phyloP scores from a whole-genome alignment of 2,329 filamentous ascomycete genomes.

The Diaporthe australafricana region DNA sequence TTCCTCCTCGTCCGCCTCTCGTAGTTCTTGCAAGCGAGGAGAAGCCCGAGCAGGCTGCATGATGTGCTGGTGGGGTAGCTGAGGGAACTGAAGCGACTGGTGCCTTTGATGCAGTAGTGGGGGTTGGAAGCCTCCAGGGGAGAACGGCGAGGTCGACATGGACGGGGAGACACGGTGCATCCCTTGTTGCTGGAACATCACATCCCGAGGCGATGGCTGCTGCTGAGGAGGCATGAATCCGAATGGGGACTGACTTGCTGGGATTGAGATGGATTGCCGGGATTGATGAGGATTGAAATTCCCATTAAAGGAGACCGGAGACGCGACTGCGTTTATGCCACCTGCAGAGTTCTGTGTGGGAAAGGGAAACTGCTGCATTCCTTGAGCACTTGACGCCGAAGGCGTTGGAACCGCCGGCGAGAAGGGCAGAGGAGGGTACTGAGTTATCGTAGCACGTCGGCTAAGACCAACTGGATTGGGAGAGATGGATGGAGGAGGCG shows the following conservation, averaged over 20 bases:
- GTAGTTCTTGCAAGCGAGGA: constrained; percentile 76
- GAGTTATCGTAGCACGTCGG: constrained; percentile 74
- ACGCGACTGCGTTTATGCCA: constrained; percentile 73
- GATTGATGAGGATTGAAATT: constrained; percentile 80
- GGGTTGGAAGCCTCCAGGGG: constrained; percentile 60
- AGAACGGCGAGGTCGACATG: constrained; percentile 69
- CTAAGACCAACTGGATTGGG: constrained; percentile 72
- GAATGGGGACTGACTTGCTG: constrained; percentile 53
- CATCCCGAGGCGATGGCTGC: constrained; percentile 69
- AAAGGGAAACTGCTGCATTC: constrained; percentile 67
- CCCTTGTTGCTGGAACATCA: constrained; percentile 64
- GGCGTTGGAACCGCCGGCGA: constrained; percentile 86
- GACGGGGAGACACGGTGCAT: constrained; percentile 74
- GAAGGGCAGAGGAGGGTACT: constrained; percentile 81
- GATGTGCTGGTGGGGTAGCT: constrained; percentile 68
- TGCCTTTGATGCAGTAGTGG: constrained; percentile 65
- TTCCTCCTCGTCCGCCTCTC: constrained; percentile 78
- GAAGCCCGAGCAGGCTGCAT: constrained; percentile 67
- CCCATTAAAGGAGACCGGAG: constrained; percentile 76
- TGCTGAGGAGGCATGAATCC: constrained; percentile 72
- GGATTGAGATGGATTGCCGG: constrained; percentile 78
- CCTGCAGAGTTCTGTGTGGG: constrained; percentile 65
- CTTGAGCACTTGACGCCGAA: constrained; percentile 79
- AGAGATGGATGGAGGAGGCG: constrained; percentile 71
- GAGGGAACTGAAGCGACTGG: constrained; percentile 69